Percentiles rank a stretch among this genome's conserved stretches.
phyloP scores from a whole-genome alignment of 805 yeast species.

The Candida sphagnicola region DNA sequence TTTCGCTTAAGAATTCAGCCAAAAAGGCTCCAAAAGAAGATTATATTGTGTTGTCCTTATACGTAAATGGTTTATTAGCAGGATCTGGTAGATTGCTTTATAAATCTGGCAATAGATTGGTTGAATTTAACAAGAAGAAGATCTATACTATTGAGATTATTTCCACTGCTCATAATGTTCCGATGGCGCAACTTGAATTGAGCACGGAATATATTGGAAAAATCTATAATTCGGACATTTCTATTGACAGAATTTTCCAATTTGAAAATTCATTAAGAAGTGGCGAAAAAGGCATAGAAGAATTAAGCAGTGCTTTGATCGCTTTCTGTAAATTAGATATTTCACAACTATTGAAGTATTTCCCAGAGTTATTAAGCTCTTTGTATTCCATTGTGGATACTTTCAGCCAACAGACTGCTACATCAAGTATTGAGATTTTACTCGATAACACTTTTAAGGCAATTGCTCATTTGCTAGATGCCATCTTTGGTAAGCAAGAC shows the following conservation, averaged over 20 bases:
- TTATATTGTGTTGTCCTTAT: conserved; percentile 51
- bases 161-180: conserved; percentile 30
- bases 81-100: conserved; percentile 58
- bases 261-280: conserved; percentile 43
- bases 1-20: conserved; percentile 35
- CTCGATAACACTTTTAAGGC: conserved; percentile 47
- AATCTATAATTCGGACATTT: conserved; percentile 52
- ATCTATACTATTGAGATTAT: conserved; percentile 43
- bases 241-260: conserved; percentile 51
- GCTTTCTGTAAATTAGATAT: conserved; percentile 53
- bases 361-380: conserved; percentile 50
- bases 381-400: conserved; percentile 29
- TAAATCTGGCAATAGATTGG: conserved; percentile 42
- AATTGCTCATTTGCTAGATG: conserved; percentile 57
- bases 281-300: conserved; percentile 37
- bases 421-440: conserved; percentile 25
- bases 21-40: conserved; percentile 43
- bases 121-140: conserved; percentile 43
- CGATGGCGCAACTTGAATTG: conserved; percentile 48
- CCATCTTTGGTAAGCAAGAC: conserved; percentile 61
- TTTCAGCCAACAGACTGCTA: conserved; percentile 19
- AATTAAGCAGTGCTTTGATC: conserved; percentile 44
- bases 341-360: conserved; percentile 52
- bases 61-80: conserved; percentile 56
- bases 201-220: conserved; percentile 68